phyloP scores from a whole-genome alignment of 768 basidiomycete species.

The Calvatia gigantea region DNA sequence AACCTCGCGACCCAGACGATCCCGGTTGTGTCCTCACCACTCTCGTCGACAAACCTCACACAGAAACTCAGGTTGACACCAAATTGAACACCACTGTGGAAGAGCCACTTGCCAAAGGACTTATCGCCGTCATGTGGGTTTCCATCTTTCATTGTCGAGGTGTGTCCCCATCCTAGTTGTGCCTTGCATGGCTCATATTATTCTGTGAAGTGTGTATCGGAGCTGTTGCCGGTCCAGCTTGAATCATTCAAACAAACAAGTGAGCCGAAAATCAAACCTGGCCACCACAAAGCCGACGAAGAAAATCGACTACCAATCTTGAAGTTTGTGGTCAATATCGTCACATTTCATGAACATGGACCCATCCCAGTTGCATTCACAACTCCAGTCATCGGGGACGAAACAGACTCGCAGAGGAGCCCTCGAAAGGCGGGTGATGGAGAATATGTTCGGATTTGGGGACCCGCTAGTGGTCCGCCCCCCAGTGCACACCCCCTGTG shows the following conservation, averaged over 20 bases:
- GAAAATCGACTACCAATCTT: not conserved
- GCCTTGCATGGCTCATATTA: not conserved
- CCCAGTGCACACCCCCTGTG: not conserved
- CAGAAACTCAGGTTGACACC: too few relatives aligned
- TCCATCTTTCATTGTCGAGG: not conserved
- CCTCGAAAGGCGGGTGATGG: not conserved
- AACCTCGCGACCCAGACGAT: too few relatives aligned
- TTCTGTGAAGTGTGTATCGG: slow-evolving; percentile 9
- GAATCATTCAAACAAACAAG: not conserved
- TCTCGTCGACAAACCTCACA: too few relatives aligned
- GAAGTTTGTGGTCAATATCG: not conserved
- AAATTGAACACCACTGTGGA: too few relatives aligned
- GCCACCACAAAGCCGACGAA: not conserved
- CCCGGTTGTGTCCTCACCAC: too few relatives aligned
- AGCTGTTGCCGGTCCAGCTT: slow-evolving; percentile 9
- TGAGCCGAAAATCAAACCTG: not conserved
- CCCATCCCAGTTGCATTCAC: not conserved
- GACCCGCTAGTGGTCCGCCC: not conserved
- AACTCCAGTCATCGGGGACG: not conserved
- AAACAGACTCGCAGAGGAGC: too few relatives aligned
- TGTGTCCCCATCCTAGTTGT: not conserved
- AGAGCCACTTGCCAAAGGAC: not conserved
- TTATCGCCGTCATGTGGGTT: not conserved
- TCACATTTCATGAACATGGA: not conserved
- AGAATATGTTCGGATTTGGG: not conserved